Evolutionary conservation across 2,329 filamentous ascomycete species (phyloP), one percentile per base, ranked within the genome.

Genomic region (Monosporascus sp.): DNA sequence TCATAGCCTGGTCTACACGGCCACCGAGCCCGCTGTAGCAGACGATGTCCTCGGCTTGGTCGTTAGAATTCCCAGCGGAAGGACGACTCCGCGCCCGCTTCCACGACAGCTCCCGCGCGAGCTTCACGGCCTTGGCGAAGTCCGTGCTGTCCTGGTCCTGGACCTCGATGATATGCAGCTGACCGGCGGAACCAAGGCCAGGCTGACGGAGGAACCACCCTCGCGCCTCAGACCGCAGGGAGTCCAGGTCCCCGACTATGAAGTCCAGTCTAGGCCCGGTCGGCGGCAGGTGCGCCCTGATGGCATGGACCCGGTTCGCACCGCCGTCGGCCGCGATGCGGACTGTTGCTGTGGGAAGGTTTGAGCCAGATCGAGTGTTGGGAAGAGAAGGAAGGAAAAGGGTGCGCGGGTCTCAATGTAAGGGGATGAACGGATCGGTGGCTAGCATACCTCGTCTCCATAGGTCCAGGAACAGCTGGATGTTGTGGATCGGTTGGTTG

Each of bases 201-300:
- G 66, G 69, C 50, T 79, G 76, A 22, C 76, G 73, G 36, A 80
- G 76, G 72, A 92, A 96, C 71, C 88, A 87, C n/a, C 77, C 64
- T 50, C 78, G 78, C 11, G 88, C 80, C 14, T 82, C 72, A 9
- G 82, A 75, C 3, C 74, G 74, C 19, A 97, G 75, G 4, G 93
- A 97, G 73, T 99, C 94, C 9, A 99, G 80, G 68, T 99, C 94
- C 47, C 94, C 94, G 61, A 96, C 85, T 56, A 99, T 91, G 52
- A 81, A 76, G 65, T 89, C 76, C 1, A 91, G 82, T 53, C 84
- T 75, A 65, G 83, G 72, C 54, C 48, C 26, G 24, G 57, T 17
- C 26, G 34, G 8, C 14, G 43, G n/a, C 20, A 53, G 52, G 36
- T 59, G 24, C 1, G 59, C 48, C 26, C 56, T 58, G 5, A 77